Conservation (phyloP, 2,329 filamentous ascomycete species). For the Trichoderma koningii region DNA sequence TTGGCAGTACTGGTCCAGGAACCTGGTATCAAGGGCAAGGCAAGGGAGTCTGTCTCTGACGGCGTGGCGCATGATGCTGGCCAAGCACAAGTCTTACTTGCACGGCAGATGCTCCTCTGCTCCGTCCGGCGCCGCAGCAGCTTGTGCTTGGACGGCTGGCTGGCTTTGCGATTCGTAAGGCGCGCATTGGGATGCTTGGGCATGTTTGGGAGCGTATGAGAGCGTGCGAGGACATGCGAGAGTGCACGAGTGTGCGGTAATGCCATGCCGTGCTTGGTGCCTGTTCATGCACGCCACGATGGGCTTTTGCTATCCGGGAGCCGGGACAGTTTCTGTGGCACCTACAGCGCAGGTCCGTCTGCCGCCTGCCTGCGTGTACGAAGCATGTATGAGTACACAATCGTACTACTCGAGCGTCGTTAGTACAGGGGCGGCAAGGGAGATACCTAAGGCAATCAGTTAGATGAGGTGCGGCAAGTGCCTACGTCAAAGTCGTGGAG, state of each 20-base stretch:
- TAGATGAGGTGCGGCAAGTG: background rate
- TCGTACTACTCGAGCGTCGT: no score
- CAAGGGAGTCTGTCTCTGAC: conserved; percentile 3
- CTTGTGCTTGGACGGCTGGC: no score
- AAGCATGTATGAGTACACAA: no score
- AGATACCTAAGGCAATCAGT: no score
- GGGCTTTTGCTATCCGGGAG: background rate
- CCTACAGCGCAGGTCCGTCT: background rate
- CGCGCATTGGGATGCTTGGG: background rate
- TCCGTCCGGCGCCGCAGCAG: background rate
- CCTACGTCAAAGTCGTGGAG: background rate
- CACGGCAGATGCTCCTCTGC: conserved; percentile 6
- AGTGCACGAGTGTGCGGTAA: background rate
- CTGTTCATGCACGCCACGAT: conserved; percentile 12
- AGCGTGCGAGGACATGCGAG: background rate
- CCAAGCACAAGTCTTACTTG: background rate
- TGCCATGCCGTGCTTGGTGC: background rate
- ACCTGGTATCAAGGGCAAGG: conserved; percentile 22
- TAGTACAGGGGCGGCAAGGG: no score
- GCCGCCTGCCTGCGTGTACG: no score
- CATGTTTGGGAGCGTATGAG: background rate
- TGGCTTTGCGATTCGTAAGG: no score
- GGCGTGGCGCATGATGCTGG: conserved; percentile 23
- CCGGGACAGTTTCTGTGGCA: conserved; percentile 3
- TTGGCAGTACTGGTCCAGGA: conserved; percentile 25